phyloP scores from a whole-genome alignment of 2,329 filamentous ascomycete species.

The Hymenoscyphus scutula region DNA sequence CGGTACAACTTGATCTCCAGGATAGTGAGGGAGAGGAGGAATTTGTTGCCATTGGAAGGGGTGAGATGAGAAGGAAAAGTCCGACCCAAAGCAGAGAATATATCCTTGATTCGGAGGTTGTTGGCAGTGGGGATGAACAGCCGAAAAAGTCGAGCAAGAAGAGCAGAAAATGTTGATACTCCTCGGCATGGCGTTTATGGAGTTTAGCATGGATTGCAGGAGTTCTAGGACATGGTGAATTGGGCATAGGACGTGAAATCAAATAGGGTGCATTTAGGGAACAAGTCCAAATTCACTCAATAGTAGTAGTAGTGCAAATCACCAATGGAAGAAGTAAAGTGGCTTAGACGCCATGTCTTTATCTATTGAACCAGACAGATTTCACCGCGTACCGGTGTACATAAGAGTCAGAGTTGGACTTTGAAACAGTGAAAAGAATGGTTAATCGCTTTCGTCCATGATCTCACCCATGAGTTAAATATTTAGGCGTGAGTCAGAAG shows the following conservation, averaged over 20 bases:
- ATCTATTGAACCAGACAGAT: background rate
- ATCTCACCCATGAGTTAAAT: no score
- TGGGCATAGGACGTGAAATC: background rate
- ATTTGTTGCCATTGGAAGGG: constrained; percentile 63
- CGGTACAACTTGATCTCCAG: constrained; percentile 86
- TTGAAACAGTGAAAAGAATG: background rate
- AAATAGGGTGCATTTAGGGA: no score
- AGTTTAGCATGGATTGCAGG: background rate
- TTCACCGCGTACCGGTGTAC: background rate
- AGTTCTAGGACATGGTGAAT: constrained; percentile 2
- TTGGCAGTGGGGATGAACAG: constrained; percentile 41
- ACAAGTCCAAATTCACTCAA: no score
- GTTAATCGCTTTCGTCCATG: no score
- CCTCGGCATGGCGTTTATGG: constrained; percentile 4
- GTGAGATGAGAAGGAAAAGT: constrained; percentile 85
- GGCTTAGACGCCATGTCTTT: no score
- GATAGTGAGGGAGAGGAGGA: constrained; percentile 97
- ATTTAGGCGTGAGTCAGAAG: no score
- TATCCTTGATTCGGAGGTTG: constrained; percentile 54
- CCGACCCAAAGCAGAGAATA: constrained; percentile 70
- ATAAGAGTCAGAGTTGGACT: background rate
- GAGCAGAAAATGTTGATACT: constrained; percentile 24
- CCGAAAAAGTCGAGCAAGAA: constrained; percentile 26
- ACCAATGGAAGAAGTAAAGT: no score
- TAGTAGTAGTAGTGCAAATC: no score